phyloP scores from a whole-genome alignment of 805 yeast genomes.

The Schwanniomyces sp. region DNA sequence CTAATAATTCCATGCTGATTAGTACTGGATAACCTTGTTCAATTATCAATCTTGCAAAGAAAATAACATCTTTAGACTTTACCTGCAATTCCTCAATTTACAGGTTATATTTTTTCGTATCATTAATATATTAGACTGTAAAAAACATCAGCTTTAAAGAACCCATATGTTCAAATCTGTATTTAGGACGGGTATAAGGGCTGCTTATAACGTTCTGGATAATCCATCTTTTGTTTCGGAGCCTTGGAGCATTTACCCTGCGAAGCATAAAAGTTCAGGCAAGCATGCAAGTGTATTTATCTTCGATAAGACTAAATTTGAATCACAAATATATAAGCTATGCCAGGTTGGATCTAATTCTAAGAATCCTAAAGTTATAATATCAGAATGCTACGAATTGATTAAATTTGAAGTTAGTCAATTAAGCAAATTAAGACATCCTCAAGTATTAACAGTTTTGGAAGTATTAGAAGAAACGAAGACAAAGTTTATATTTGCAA shows the following conservation, averaged over 20 bases:
- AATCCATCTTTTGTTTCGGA: conserved; percentile 72
- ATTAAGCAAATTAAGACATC: conserved; percentile 83
- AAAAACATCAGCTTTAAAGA: neutral
- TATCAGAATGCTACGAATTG: conserved; percentile 65
- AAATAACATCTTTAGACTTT: neutral
- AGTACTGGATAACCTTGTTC: too few species aligned
- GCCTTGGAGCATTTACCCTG: conserved; percentile 85
- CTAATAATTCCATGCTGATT: conserved; percentile 34
- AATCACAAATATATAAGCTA: conserved; percentile 47
- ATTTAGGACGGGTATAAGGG: conserved; percentile 60
- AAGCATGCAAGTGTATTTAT: conserved; percentile 78
- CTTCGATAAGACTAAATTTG: conserved; percentile 78
- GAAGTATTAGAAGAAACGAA: conserved; percentile 91
- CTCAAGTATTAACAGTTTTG: conserved; percentile 75
- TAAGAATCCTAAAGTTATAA: conserved; percentile 46
- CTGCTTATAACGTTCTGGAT: conserved; percentile 65
- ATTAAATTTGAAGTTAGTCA: conserved; percentile 68
- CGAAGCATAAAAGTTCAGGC: conserved; percentile 65
- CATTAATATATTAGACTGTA: neutral
- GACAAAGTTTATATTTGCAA: conserved; percentile 73
- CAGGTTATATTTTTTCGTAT: neutral
- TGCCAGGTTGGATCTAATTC: conserved; percentile 29
- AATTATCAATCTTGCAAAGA: too few species aligned
- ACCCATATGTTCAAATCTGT: conserved; percentile 50
- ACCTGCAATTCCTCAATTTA: neutral